Conservation (phyloP, 345 rosid species). For the Eucalyptus tenuipes region DNA sequence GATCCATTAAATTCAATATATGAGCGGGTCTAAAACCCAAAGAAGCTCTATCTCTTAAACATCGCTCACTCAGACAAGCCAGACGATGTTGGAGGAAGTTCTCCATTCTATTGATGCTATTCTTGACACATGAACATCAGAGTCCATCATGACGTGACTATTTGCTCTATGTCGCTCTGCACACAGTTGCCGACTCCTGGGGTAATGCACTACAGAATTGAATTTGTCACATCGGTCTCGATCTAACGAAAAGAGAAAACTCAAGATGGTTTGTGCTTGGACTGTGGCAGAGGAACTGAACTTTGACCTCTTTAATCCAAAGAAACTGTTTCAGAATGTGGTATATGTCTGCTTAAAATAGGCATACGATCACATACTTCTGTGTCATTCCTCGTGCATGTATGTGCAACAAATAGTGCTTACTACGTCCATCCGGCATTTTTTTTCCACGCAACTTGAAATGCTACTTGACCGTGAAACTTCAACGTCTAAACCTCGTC, state of each 20-base stretch:
- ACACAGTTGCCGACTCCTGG: neutral
- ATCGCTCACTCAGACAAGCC: constrained; percentile 63
- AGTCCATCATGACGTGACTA: neutral
- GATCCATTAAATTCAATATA: neutral
- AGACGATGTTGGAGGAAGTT: constrained; percentile 44
- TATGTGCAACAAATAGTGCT: neutral
- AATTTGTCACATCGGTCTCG: neutral
- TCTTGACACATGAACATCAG: constrained; percentile 18
- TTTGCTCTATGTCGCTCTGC: neutral
- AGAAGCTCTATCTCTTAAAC: constrained; percentile 59
- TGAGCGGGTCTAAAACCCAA: neutral
- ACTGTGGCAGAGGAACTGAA: neutral
- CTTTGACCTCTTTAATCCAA: neutral
- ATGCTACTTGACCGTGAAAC: neutral
- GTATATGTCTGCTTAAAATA: neutral
- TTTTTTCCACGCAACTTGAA: neutral
- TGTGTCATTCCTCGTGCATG: neutral
- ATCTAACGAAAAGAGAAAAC: neutral
- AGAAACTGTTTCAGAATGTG: neutral
- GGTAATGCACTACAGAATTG: neutral
- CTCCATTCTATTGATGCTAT: constrained; percentile 65
- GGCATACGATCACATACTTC: neutral
- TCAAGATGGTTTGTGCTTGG: neutral
- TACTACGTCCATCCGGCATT: neutral
- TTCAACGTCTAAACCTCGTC: neutral